These are phyloP conservation scores for Termitomyces sp. DNA, from an alignment of 768 basidiomycete species.

Conservation along the genomic window DNA sequence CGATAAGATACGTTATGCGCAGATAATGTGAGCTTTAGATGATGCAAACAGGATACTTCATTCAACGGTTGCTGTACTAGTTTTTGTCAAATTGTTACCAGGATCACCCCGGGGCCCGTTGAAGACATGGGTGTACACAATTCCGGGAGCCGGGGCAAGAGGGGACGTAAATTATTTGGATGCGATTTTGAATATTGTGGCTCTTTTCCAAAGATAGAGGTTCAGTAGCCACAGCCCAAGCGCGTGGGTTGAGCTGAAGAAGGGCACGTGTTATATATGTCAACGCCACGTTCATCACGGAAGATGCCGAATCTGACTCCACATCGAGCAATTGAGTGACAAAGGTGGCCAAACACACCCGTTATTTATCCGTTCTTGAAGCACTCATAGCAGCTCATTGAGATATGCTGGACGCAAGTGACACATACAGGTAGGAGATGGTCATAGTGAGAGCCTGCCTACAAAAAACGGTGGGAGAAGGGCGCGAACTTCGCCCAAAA, in stretches of 20 bases:
- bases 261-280: background rate
- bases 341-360: constrained; percentile 16
- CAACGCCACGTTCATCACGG: constrained; percentile 6
- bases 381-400: constrained; percentile 14
- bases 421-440: constrained; percentile 6
- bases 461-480: constrained; percentile 17
- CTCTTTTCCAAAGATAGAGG: background rate
- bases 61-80: no score
- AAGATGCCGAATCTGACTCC: constrained; percentile 10
- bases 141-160: background rate
- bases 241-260: background rate
- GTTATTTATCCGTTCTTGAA: constrained; percentile 14
- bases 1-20: no score
- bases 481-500: constrained; percentile 17
- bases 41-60: no score
- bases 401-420: constrained; percentile 11
- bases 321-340: constrained; percentile 7
- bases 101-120: background rate
- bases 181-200: background rate
- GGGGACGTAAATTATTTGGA: no score
- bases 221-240: background rate
- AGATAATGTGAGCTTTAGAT: background rate
- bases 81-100: background rate
- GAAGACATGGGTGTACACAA: background rate
- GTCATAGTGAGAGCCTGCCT: constrained; percentile 8